Conservation (phyloP, 192 early-diverging fungal genomes). For the Podila minutissima region DNA sequence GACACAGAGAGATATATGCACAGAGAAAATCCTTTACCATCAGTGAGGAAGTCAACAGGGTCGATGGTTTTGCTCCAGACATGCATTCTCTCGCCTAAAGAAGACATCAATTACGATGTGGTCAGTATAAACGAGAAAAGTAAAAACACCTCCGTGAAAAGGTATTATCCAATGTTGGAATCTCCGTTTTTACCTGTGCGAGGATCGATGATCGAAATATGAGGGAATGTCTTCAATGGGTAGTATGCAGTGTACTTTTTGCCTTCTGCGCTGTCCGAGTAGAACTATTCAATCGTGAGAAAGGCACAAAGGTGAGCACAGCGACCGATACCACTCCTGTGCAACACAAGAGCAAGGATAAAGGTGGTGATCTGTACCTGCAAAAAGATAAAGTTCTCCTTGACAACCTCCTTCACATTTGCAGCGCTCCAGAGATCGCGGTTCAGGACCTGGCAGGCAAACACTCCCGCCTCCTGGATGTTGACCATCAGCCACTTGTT, state of each 20-base stretch:
- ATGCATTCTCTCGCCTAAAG: conserved; percentile 80
- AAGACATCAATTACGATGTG: neutral
- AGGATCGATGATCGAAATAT: conserved; percentile 90
- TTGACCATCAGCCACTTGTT: conserved; percentile 90
- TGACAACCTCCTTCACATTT: conserved; percentile 79
- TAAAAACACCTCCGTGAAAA: neutral
- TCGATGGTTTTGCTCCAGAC: conserved; percentile 67
- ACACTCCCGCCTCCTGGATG: conserved; percentile 85
- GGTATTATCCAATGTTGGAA: neutral
- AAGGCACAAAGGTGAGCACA: neutral
- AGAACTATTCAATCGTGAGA: conserved; percentile 26
- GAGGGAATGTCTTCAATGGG: conserved; percentile 74
- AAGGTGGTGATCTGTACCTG: conserved; percentile 60
- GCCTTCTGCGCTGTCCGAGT: conserved; percentile 74
- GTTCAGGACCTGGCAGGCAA: conserved; percentile 89
- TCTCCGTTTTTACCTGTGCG: conserved; percentile 70
- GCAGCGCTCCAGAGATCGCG: conserved; percentile 93
- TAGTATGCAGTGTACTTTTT: conserved; percentile 78
- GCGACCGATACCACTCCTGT: neutral
- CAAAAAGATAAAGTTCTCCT: conserved; percentile 86
- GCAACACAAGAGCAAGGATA: neutral
- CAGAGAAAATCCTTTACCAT: conserved; percentile 54
- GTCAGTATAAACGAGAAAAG: neutral
- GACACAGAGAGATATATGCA: neutral
- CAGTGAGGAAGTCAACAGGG: conserved; percentile 76